Evolutionary conservation across 148 eudicot genomes (phyloP).

Genomic region (Bassia scoparia): DNA sequence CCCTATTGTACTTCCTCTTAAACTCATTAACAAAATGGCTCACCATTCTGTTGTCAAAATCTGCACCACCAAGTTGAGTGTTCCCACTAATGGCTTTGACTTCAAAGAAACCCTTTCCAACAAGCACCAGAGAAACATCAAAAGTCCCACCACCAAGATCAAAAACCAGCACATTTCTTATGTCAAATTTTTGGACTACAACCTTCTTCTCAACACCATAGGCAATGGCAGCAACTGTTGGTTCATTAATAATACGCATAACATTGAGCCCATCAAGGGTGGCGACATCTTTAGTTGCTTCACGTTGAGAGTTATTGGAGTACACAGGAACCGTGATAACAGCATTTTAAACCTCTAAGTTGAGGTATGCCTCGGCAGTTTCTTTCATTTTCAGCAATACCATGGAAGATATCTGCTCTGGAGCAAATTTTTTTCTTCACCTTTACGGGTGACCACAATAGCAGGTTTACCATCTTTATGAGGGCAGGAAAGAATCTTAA

Average conservation of each 20-base stretch:
- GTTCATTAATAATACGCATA: constrained; percentile 31
- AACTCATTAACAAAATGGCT: constrained; percentile 35
- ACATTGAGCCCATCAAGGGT: constrained; percentile 32
- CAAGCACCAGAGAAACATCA: constrained; percentile 19
- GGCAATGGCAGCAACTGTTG: constrained; percentile 35
- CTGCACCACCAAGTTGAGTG: constrained; percentile 19
- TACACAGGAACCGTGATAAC: constrained; percentile 35
- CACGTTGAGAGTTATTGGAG: constrained; percentile 34
- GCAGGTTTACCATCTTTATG: constrained; percentile 30
- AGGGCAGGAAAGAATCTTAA: constrained; percentile 24
- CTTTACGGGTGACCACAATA: constrained; percentile 26
- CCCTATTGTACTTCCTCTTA: constrained; percentile 34
- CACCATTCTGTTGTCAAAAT: constrained; percentile 35
- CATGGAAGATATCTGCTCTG: constrained; percentile 34
- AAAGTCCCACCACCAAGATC: too few relatives aligned
- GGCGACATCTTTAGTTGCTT: constrained; percentile 32
- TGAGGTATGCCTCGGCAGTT: too few relatives aligned
- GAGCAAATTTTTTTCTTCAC: constrained; percentile 33
- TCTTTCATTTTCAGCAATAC: constrained; percentile 31
- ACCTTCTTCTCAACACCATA: constrained; percentile 39
- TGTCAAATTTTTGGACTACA: constrained; percentile 30
- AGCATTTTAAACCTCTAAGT: constrained; percentile 21
- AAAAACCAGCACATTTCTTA: constrained; percentile 32
- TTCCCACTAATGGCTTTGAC: constrained; percentile 20
- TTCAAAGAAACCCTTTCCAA: constrained; percentile 21